Evolutionary conservation across 805 yeast species (phyloP), one percentile per base, ranked within the genome.

Genomic region (Barnettozyma siamensis): DNA sequence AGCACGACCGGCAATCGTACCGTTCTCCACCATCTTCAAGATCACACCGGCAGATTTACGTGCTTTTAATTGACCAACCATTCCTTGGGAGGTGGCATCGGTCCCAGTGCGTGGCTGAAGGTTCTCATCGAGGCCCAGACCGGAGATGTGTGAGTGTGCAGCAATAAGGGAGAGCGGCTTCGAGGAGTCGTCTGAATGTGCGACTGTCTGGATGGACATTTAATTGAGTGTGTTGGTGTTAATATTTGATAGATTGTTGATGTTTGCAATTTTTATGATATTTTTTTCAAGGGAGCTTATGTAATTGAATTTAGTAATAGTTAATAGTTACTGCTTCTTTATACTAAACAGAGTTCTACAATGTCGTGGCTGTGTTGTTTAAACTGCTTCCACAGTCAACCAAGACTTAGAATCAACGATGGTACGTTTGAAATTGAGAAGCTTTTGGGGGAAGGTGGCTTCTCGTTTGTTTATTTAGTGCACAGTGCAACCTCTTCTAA

Each of bases 91-190:
- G 13, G n/a, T 21, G 2, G 66, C 55, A 38, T 76, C 84, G 42
- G 31, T 17, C 6, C 84, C 84, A 42, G 33, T 19, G 7, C 84
- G 76, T 32, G 98, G 98, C 55, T 78, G 81, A 51, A 94, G 73
- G 55, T 80, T 77, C 49, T 88, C 97, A 63, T 91, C 98, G 40
- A 93, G 75, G n/a, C 99, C 99, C 24, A 93, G 73, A 1, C 99
- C 99, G 19, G 93, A 75, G 60, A 93, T 93, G 65, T 93, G 99
- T 6, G 97, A 88, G 64, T 93, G 99, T n/a, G 98, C 96, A 2
- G 98, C 96, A 43, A 88, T 82, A 53, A 88, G 73, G 38, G 89
- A 82, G 42, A 86, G 71, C n/a, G 80, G 77, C 38, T 76, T 72
- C 11, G 40, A 16, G 3, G 41, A 17, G 23, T 76, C 78, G 45